Percentiles rank a stretch among this genome's conserved stretches.
Evolutionary conservation across 2,329 filamentous ascomycete genomes (phyloP).

Genomic region (Ascocoryne sarcoides): DNA sequence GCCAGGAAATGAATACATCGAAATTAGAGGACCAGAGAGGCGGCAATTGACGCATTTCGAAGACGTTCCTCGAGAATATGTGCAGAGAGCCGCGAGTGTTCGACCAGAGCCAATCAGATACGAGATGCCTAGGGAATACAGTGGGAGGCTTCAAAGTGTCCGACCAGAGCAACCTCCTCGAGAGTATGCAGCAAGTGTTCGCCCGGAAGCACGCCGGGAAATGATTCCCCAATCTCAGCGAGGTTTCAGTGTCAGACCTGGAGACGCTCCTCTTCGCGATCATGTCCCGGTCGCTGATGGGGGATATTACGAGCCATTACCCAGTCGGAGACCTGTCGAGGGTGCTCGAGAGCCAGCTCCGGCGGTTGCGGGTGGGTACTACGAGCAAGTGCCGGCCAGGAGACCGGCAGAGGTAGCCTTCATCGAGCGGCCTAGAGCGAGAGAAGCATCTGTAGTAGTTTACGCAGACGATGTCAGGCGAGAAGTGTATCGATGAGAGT

Average conservation of each 20-base stretch:
- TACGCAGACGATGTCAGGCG: slow-evolving; percentile 25
- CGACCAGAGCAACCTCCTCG: slow-evolving; percentile 33
- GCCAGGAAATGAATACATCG: slow-evolving; percentile 33
- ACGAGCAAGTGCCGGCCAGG: slow-evolving; percentile 17
- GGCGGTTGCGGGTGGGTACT: slow-evolving; percentile 9
- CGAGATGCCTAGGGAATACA: slow-evolving; percentile 35
- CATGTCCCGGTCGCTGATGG: slow-evolving; percentile 6
- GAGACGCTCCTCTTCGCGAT: slow-evolving; percentile 18
- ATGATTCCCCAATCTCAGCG: slow-evolving; percentile 19
- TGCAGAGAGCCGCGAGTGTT: slow-evolving; percentile 39
- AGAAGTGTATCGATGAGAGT: slow-evolving; percentile 24
- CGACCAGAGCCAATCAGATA: slow-evolving; percentile 42
- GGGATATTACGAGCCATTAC: slow-evolving; percentile 2
- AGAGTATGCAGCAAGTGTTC: slow-evolving; percentile 33
- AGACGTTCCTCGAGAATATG: slow-evolving; percentile 43
- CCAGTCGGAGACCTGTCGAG: slow-evolving; percentile 1
- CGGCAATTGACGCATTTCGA: slow-evolving; percentile 31
- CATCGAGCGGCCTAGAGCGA: slow-evolving; percentile 22
- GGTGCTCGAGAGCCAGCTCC: slow-evolving; percentile 11
- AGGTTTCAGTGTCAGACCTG: slow-evolving; percentile 25
- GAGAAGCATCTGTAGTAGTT: slow-evolving; percentile 25
- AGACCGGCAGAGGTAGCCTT: slow-evolving; percentile 21
- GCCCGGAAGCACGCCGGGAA: slow-evolving; percentile 23
- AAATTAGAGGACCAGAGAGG: slow-evolving; percentile 32
- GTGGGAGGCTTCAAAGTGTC: slow-evolving; percentile 35